Percentiles rank a stretch among this genome's conserved stretches.
Evolutionary conservation across 805 yeast species (phyloP).

Genomic region (Nakazawaea anatomiae): DNA sequence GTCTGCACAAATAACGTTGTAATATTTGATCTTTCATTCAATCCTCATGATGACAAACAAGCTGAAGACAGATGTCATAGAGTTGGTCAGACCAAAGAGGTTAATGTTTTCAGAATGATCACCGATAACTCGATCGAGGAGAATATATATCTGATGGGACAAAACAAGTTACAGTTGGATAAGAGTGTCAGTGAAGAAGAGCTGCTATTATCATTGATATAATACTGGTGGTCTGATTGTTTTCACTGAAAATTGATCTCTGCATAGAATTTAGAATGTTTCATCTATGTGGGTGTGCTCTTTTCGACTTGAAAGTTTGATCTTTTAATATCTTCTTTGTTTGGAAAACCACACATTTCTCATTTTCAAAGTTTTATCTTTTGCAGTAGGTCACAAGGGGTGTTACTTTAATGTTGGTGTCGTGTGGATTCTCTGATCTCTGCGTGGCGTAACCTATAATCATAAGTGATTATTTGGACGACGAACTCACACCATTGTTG

Average conservation of each 20-base stretch:
- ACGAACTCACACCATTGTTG: no score
- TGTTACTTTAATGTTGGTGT: no score
- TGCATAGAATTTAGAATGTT: no score
- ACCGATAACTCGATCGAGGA: constrained; percentile 80
- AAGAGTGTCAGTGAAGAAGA: constrained; percentile 42
- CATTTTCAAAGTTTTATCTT: no score
- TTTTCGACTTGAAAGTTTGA: no score
- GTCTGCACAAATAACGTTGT: constrained; percentile 93
- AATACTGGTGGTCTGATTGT: background rate
- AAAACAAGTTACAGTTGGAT: constrained; percentile 86
- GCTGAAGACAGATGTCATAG: constrained; percentile 99
- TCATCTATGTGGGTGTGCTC: background rate
- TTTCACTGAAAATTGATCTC: no score
- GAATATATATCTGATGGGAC: constrained; percentile 78
- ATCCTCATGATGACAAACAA: constrained; percentile 97
- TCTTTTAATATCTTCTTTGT: no score
- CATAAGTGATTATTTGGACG: no score
- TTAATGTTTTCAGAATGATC: constrained; percentile 70
- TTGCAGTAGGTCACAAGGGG: no score
- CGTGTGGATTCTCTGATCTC: no score
- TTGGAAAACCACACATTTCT: no score
- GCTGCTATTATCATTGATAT: constrained; percentile 5
- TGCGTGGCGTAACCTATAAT: no score
- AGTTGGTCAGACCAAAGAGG: constrained; percentile 89
- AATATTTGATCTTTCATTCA: constrained; percentile 89